phyloP scores from a whole-genome alignment of 768 basidiomycete species.

The Macrolepiota albuminosa region DNA sequence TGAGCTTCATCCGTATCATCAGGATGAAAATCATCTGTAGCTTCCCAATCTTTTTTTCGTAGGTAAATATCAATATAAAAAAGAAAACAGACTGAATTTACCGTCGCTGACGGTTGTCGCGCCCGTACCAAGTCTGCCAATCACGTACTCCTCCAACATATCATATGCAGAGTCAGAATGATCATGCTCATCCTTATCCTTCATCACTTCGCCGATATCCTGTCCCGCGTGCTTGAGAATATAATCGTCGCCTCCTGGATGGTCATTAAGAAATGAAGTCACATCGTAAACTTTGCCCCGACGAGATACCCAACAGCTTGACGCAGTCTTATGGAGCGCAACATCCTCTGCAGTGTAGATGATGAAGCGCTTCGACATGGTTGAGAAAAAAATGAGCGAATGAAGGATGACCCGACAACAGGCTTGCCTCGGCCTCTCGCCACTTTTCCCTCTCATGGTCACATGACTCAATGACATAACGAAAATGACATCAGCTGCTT shows the following conservation, averaged over 20 bases:
- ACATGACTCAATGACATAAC: neutral
- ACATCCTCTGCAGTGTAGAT: constrained; percentile 79
- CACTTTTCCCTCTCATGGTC: constrained; percentile 17
- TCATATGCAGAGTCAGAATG: constrained; percentile 91
- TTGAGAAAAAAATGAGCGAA: constrained; percentile 8
- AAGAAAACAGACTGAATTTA: constrained; percentile 29
- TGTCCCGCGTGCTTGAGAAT: constrained; percentile 79
- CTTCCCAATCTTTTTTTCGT: constrained; percentile 69
- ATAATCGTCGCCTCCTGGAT: constrained; percentile 93
- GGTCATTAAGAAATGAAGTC: constrained; percentile 77
- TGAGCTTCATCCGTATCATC: constrained; percentile 77
- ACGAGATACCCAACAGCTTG: constrained; percentile 81
- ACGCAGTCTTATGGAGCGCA: constrained; percentile 47
- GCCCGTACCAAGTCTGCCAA: constrained; percentile 77
- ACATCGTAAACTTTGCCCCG: constrained; percentile 88
- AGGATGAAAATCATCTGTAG: constrained; percentile 85
- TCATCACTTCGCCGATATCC: constrained; percentile 81
- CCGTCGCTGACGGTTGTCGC: constrained; percentile 77
- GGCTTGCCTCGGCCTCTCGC: constrained; percentile 2
- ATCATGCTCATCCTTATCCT: constrained; percentile 72
- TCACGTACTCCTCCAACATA: constrained; percentile 82
- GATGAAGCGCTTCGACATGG: constrained; percentile 65
- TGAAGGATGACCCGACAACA: neutral
- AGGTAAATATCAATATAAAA: neutral
- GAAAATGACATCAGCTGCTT: neutral